Evolutionary conservation across 352 stramenopile species (phyloP), one percentile per base, ranked within the genome.

Genomic region (Globisporangium echinulatum): DNA sequence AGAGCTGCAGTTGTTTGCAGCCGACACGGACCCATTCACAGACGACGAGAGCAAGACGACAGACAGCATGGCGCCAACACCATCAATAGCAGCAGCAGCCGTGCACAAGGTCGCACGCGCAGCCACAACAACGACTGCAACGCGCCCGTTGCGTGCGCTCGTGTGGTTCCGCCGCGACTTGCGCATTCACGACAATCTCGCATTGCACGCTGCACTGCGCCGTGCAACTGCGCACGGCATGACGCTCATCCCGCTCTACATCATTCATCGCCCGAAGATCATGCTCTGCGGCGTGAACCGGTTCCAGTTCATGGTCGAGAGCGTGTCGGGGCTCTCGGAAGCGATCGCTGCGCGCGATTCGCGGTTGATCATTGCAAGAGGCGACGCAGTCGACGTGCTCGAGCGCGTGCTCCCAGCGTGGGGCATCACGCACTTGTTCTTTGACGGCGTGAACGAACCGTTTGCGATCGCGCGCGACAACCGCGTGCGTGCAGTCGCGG

Each of bases 91-190:
- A 44, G 19, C 9, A 14, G 11, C 54, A 46, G 39, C 44, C 47
- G 33, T 33, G 42, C 42, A 14, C 10, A 33, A 33, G 25, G 43
- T 15, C n/a, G 11, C 43, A n/a, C 1, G 10, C n/a, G 43, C 33
- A 19, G 11, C 50, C 19, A 15, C 50, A 46, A 40, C 40, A 7
- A 14, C 40, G 33, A 40, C 1, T 4, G n/a, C 54, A 6, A 15
- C 17, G 19, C 54, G 25, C 1, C 47, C 69, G 66, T 92, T 81
- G 58, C 67, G 81, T 10, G 60, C 72, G 39, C 70, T 92, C 52
- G 58, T 92, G 50, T 99, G 96, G 96, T 98, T 99, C 67, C 88
- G 96, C 7, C 98, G 98, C 64, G 93, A 96, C 54, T 74, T 99
- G 56, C 79, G 96, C 49, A 71, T 99, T 47, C 92, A 98, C 71